Base-by-base conservation (phyloP, 108 stramenopile genomes). In the Schizochytrium sp. region DNA sequence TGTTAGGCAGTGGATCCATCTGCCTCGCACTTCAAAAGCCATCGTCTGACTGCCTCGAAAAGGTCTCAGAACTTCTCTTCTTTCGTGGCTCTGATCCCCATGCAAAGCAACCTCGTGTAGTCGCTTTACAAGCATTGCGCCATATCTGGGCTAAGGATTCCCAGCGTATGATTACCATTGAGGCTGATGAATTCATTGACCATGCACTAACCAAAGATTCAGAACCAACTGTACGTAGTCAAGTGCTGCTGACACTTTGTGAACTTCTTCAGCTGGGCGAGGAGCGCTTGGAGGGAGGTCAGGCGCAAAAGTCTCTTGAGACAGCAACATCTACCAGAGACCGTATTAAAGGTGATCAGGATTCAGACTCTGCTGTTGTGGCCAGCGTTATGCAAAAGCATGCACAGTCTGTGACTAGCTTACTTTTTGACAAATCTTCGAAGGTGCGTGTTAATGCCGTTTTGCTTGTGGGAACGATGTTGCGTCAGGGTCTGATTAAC, bases 361-460 rank as follows among this genome's bases (percentile, higher is more conserved):
- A 83, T 40, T 38, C 50, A 10, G 76, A 83, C 28, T 49, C 76
- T 5, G 76, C 50, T 5, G 53, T 55, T 40, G 76, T 83, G 12
- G 53, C 76, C 53, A 55, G 76, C 2, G 50, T 83, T 13, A 83
- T 83, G 76, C 76, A 83, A 55, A 49, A 55, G 50, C 50, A 55
- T 10, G 47, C 53, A n/a, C 50, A 83, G 47, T 12, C 76, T n/a
- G 47, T 55, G 50, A 83, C 38, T 17, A 8, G 53, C 40, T 40
- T 83, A 12, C 53, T 83, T 10, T 83, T 55, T 83, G 50, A 83
- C 3, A 49, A 55, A n/a, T 83, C 76, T 7, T n/a, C 76, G n/a
- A 83, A 83, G 53, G 76, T 83, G 15, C 76, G 76, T 1, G 55
- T 83, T 28, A 10, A 83, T 10, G 76, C 76, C 76, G 76, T 83